Evolutionary conservation across 208 protist species (phyloP), one percentile per base, ranked within the genome.

Genomic region (Leishmania major): DNA sequence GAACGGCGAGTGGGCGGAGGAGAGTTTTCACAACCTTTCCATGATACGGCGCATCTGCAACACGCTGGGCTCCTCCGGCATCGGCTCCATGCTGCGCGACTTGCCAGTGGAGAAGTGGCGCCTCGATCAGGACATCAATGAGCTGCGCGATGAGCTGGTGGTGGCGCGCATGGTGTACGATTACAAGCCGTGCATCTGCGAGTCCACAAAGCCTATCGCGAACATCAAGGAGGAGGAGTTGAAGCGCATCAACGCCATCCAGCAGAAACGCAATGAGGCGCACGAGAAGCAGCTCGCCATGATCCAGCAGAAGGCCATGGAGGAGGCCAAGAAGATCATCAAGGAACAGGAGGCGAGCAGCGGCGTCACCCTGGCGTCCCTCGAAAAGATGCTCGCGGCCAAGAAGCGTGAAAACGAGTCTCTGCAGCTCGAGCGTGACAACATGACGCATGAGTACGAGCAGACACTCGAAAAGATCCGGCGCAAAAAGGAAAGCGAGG

Each of bases 221-320:
- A 97, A 98, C 86, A 96, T 97, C 66, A 89, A 94, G 75, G 96
- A 98, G 80, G 95, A 98, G 84, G 94, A 97, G 83, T 69, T 89
- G 85, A 93, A 93, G 84, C 92, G 91, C 69, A 91, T 98, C 72
- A 90, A 62, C 51, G 90, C 89, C 35, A 97, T 98, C 81, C 86
- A 93, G 84, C 67, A 75, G 22, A 96, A 96, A 79, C 89, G 94
- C 49, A 90, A 97, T 40, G 93, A 93, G 88, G 87, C 88, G 0
- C 87, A 87, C 25, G 93, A 98, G 80, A 94, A 93, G 84, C 88
- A 95, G 81, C 89, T 96, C 40, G 87, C 72, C 37, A 55, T 85
- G 43, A 91, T 97, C 53, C 90, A 92, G 73, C 83, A 93, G 67
- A 85, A 83, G 77, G 94, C 96, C 40, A 91, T 89, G 83, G 85